Conservation (phyloP, 1,284 basidiomycete genomes). For the Cutaneotrichosporon sp. region DNA sequence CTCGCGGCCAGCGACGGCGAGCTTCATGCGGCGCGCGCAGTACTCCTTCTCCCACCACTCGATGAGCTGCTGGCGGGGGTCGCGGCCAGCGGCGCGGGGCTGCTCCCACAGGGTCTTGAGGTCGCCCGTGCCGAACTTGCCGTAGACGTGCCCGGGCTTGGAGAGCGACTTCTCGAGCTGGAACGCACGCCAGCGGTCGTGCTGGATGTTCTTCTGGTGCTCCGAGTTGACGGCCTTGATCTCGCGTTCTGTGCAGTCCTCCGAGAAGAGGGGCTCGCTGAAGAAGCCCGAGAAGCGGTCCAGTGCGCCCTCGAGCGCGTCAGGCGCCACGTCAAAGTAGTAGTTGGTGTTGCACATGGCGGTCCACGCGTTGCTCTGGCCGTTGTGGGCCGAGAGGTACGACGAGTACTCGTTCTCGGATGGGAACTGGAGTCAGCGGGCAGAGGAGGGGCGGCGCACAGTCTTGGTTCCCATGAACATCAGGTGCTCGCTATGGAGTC, state of each 20-base stretch:
- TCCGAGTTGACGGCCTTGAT: slow-evolving; percentile 97
- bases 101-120: slow-evolving; percentile 74
- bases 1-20: slow-evolving; percentile 90
- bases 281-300: slow-evolving; percentile 95
- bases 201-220: slow-evolving; percentile 96
- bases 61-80: slow-evolving; percentile 85
- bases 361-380: slow-evolving; percentile 91
- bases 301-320: slow-evolving; percentile 80
- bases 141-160: slow-evolving; percentile 79
- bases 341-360: slow-evolving; percentile 86
- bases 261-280: slow-evolving; percentile 83
- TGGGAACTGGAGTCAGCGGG: slow-evolving; percentile 65
- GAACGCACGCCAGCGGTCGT: slow-evolving; percentile 95
- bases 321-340: slow-evolving; percentile 82
- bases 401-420: slow-evolving; percentile 90
- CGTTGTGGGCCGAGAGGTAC: slow-evolving; percentile 89
- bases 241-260: slow-evolving; percentile 87
- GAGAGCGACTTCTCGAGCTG: slow-evolving; percentile 92
- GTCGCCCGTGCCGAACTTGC: slow-evolving; percentile 91
- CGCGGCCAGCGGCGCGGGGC: slow-evolving; percentile 64
- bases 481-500: slow-evolving; percentile 82
- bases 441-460: slow-evolving; percentile 27
- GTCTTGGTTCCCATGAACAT: slow-evolving; percentile 73
- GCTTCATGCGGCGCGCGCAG: slow-evolving; percentile 89
- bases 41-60: slow-evolving; percentile 96